Evolutionary conservation across 331 rosid species (phyloP), one percentile per base, ranked within the genome.

Genomic region (Quercus tomentella): DNA sequence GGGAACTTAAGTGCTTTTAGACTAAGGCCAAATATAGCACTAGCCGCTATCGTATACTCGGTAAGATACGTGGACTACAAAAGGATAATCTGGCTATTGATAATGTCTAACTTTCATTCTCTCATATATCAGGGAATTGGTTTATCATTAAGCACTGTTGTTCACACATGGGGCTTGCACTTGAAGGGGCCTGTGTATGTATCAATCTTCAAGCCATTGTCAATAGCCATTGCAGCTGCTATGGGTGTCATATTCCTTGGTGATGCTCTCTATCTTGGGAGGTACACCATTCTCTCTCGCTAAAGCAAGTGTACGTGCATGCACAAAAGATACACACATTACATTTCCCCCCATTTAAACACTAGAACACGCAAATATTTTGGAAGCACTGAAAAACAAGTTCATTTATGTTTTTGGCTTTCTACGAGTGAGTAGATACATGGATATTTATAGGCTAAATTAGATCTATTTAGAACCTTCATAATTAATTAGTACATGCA

Each of bases 241-340:
- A 21, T 82, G 41, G 87, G 94, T 79, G 77, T 79, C 78, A 61
- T 87, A 35, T 87, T 93, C 81, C 97, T 93, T 11, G 90, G 94
- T 0, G 97, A 91, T 22, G 77, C 86, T 16, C 87, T 91, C 21
- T 25, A 79, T 82, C 84, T 91, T 22, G 93, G 94, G 41, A 89
- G 91, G 97, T 88, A 82, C 22, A 81, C 45, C 45, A 37, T 37
- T 37, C 45, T 37, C 45, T 37, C 45, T 8, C 45, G 8, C 45
- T 37, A 2, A 37, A 37, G 45, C 45, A 37, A 37, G 11, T 37
- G 45, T 7, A 37, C 45, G 45, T 37, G 45, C 3, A 7, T 37
- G 3, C 3, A 37, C 45, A 7, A 37, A 37, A 37, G 45, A 8
- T 37, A 37, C 45, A 37, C 43, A 37, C 43, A 37, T 37, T 37